Evolutionary conservation across 2,329 filamentous ascomycete species (phyloP).

Genomic region (Colletotrichum agaves): DNA sequence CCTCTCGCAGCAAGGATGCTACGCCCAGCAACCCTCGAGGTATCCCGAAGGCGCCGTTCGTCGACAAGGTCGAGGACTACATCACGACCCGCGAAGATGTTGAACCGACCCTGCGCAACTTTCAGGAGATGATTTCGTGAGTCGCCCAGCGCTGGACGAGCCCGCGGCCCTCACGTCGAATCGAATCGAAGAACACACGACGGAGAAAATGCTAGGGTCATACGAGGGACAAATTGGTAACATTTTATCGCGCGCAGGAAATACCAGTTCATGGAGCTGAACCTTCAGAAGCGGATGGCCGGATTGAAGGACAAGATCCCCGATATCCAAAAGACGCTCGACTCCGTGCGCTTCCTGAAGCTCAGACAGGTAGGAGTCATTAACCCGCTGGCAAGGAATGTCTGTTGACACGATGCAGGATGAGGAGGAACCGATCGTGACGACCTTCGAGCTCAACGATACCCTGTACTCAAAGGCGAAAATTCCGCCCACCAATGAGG

Average conservation of each 20-base stretch:
- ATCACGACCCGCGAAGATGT: constrained; percentile 82
- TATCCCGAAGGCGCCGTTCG: constrained; percentile 85
- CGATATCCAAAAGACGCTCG: constrained; percentile 95
- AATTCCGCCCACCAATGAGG: constrained; percentile 85
- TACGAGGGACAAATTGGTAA: constrained; percentile 25
- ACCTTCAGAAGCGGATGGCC: constrained; percentile 83
- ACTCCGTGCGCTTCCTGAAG: constrained; percentile 88
- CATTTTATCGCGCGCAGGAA: constrained; percentile 69
- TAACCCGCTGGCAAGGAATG: constrained; percentile 11
- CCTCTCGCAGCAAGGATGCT: constrained; percentile 55
- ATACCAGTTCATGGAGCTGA: constrained; percentile 99
- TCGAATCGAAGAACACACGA: neutral
- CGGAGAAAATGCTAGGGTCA: neutral
- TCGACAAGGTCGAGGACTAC: constrained; percentile 91
- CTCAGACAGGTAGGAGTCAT: constrained; percentile 69
- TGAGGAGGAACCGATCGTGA: constrained; percentile 79
- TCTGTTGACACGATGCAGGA: constrained; percentile 46
- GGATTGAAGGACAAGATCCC: constrained; percentile 95
- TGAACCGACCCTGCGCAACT: constrained; percentile 82
- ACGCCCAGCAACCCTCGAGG: constrained; percentile 80
- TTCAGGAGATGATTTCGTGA: constrained; percentile 95
- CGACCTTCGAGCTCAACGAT: constrained; percentile 96
- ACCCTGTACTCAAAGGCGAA: constrained; percentile 91
- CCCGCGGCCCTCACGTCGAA: constrained; percentile 31
- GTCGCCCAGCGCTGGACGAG: constrained; percentile 44